Base-by-base conservation (phyloP, 2,329 filamentous ascomycete genomes). In the Emmonsiellopsis sp. region DNA sequence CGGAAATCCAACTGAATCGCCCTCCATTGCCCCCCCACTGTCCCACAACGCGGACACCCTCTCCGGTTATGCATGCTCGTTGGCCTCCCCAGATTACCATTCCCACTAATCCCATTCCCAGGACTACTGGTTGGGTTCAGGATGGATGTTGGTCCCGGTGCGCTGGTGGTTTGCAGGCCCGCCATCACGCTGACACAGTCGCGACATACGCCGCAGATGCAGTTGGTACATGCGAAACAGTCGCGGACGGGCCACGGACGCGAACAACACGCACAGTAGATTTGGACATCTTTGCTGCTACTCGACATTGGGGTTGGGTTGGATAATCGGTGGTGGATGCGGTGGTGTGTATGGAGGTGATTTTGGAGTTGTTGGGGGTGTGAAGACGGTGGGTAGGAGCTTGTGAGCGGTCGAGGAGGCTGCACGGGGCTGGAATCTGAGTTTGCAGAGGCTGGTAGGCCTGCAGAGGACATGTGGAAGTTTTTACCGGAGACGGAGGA, bases 161-260 rank as follows among this genome's bases (percentile, higher is more conserved):
- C 61, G 55, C 60, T 60, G 34, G 58, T 61, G 13, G 67, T 61
- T 17, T 72, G 70, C 55, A 71, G 71, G 57, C 67, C 65, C 50
- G 73, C 69, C 59, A 74, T 73, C 65, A 71, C 66, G 52, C 65
- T 64, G 54, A 96, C 89, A 63, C 92, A 97, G 55, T 89, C 83
- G 58, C 85, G 83, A 69, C 93, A 97, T 49, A 97, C 80, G 13
- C 91, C 92, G 67, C 89, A 95, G 58, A 97, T 95, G 68, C 93
- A 97, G 69, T 96, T 91, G 1, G 91, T 95, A 68, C 92, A 97
- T 21, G 92, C 92, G 65, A 90, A 96, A 36, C 88, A 93, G 63
- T 92, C 87, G 63, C 84, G 85, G 31, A 97, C 74, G 9, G 85
- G 74, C 50, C 86, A 91, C 14, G 90, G 77, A 39, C 85, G 82